Conservation (phyloP, 2,329 filamentous ascomycete species). For the Grosmannia clavigera region DNA sequence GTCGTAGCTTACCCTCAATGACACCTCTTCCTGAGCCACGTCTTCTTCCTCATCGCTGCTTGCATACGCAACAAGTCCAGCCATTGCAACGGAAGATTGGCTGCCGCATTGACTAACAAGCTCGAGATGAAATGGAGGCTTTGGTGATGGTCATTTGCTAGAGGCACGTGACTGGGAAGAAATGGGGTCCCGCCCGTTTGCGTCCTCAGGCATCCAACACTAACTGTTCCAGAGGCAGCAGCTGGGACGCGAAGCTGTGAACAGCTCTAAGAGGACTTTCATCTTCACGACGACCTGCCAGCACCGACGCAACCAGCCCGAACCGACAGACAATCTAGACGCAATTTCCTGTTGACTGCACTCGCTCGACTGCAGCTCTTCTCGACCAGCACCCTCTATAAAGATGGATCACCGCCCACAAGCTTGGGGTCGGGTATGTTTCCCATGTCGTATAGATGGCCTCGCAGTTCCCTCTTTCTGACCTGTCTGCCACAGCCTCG, state of each 20-base stretch:
- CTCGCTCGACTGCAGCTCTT: not conserved
- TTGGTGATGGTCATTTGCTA: too few relatives aligned
- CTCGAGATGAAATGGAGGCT: not conserved
- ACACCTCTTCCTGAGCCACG: not conserved
- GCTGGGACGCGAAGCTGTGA: conserved; percentile 16
- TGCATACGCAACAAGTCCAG: conserved; percentile 35
- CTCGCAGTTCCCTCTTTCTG: conserved; percentile 3
- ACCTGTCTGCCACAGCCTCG: conserved; percentile 55
- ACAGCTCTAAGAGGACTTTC: conserved; percentile 2
- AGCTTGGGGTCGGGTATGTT: conserved; percentile 60
- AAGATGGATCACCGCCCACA: conserved; percentile 61
- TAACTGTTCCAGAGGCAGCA: conserved; percentile 13
- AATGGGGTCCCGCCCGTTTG: not conserved
- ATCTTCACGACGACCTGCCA: not conserved
- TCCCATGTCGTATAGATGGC: too few relatives aligned
- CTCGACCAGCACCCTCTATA: not conserved
- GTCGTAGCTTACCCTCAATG: not conserved
- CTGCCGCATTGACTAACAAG: not conserved
- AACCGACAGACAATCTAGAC: not conserved
- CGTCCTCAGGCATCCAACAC: conserved; percentile 5
- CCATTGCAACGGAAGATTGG: conserved; percentile 19
- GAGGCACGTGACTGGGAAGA: not conserved
- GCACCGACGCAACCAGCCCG: not conserved
- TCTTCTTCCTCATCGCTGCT: conserved; percentile 40
- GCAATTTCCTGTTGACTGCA: not conserved